These are phyloP conservation scores for Candolleomyces efflorescens DNA, from an alignment of 768 basidiomycete genomes.

Conservation along the genomic window DNA sequence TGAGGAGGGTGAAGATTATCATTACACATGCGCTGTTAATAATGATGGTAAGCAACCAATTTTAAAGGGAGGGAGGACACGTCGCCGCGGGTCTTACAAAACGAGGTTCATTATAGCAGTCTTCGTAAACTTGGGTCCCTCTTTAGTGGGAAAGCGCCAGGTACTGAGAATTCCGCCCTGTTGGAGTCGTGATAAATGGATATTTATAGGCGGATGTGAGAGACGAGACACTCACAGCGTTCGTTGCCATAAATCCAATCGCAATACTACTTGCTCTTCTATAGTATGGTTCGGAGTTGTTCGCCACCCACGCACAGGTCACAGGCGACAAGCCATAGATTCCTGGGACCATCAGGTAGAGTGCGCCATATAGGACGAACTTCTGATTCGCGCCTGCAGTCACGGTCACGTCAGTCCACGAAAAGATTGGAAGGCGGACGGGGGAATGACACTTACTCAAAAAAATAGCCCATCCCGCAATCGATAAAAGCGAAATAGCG, in stretches of 20 bases:
- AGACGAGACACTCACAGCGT: slow-evolving; percentile 20
- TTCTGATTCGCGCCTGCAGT: not conserved
- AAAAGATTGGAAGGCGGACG: not conserved
- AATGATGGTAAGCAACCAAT: not conserved
- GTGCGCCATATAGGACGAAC: slow-evolving; percentile 22
- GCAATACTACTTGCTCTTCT: slow-evolving; percentile 33
- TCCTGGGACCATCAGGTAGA: slow-evolving; percentile 32
- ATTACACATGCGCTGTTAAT: slow-evolving; percentile 10
- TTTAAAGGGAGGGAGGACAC: not conserved
- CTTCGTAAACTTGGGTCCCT: slow-evolving; percentile 31
- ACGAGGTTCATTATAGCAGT: slow-evolving; percentile 32
- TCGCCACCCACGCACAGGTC: slow-evolving; percentile 31
- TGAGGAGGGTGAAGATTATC: slow-evolving; percentile 19
- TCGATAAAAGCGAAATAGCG: slow-evolving; percentile 16
- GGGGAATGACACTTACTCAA: slow-evolving; percentile 17
- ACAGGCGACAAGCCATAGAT: slow-evolving; percentile 27
- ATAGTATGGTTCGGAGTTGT: slow-evolving; percentile 34
- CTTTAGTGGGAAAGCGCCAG: slow-evolving; percentile 35
- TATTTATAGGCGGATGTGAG: not conserved
- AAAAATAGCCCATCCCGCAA: slow-evolving; percentile 28
- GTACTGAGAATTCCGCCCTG: slow-evolving; percentile 38
- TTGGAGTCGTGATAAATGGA: not conserved
- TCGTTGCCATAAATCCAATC: slow-evolving; percentile 30
- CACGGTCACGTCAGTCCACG: not conserved
- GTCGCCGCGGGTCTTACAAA: slow-evolving; percentile 26